These are phyloP conservation scores for Lyophyllum shimeji DNA, from an alignment of 768 basidiomycete genomes.

Conservation along the genomic window DNA sequence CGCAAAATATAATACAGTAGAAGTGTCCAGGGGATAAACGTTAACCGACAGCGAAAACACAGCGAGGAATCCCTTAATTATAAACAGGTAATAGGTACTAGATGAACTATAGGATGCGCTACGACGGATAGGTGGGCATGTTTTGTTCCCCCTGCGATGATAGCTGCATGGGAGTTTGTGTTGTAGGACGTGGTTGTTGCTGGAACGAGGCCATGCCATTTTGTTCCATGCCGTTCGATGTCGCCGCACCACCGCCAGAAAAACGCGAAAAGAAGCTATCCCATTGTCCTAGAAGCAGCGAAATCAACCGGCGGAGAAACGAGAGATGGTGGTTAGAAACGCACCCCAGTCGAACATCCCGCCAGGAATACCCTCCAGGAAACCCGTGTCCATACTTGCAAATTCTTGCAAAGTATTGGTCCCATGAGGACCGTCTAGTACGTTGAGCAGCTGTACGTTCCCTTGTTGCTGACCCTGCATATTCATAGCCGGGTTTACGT, in stretches of 20 bases:
- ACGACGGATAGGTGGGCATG: constrained; percentile 17
- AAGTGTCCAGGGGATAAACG: constrained; percentile 1
- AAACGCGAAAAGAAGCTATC: constrained; percentile 78
- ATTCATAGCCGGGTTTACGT: constrained; percentile 80
- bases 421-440: constrained; percentile 61
- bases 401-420: constrained; percentile 59
- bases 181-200: constrained; percentile 19
- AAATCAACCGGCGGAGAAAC: not conserved
- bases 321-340: constrained; percentile 18
- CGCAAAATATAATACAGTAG: not conserved
- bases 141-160: constrained; percentile 14
- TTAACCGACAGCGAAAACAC: constrained; percentile 9
- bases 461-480: constrained; percentile 35
- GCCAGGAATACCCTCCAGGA: constrained; percentile 78
- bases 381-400: constrained; percentile 64
- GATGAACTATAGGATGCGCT: not conserved
- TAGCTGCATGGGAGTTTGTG: constrained; percentile 1
- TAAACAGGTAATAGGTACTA: constrained; percentile 1
- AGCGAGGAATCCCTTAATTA: no score
- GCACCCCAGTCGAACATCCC: constrained; percentile 88
- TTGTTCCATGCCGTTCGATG: constrained; percentile 23
- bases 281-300: constrained; percentile 63
- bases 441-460: constrained; percentile 78
- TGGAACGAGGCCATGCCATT: constrained; percentile 9
- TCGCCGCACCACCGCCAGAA: constrained; percentile 14